Base-by-base conservation (phyloP, 2,329 filamentous ascomycete genomes). In the Verticillium albo-atrum region DNA sequence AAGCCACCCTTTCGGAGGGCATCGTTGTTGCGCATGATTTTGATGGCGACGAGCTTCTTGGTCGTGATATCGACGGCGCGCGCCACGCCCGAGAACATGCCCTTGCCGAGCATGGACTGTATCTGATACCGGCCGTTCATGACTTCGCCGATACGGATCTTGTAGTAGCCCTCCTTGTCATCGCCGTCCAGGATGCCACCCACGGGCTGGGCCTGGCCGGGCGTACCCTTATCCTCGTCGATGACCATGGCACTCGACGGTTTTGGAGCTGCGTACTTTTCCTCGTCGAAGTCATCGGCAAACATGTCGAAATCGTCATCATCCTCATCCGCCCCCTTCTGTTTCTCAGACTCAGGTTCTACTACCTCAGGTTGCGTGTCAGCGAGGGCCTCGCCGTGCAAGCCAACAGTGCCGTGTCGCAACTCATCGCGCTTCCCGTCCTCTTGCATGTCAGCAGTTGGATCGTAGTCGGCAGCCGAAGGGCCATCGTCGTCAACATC, bases 11-110 rank as follows among this genome's bases (percentile, higher is more conserved):
- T 97, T 65, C 88, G 84, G 73, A 97, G 89, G 14, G 91, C 90
- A 70, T 97, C 93, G 68, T 99, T 98, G 74, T 96, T 96, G 63
- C 95, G 90, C 75, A 98, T 96, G 68, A 99, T 95, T 77, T 99
- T 99, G 81, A 99, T 90, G 26, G 95, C 95, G 32, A 98, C 93
- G n/a, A 90, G 73, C 66, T 85, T 84, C 68, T 88, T 88, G 60
- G 83, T 90, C 55, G 85, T 86, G 25, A 89, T 84, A 73, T 97
- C 93, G 63, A 86, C 83, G 25, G 95, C 95, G 64, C 92, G 88
- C 57, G 95, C 92, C n/a, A 99, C 95, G 9, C 92, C 92, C 0
- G 95, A 96, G 72, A 97, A 99, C 83, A 97, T 97, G 67, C 95
- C 95, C 74, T 91, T 92, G 64, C 95, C 95, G 25, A 99, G 82